Evolutionary conservation across 2,329 filamentous ascomycete species (phyloP).

Genomic region (Fusarium sp.): DNA sequence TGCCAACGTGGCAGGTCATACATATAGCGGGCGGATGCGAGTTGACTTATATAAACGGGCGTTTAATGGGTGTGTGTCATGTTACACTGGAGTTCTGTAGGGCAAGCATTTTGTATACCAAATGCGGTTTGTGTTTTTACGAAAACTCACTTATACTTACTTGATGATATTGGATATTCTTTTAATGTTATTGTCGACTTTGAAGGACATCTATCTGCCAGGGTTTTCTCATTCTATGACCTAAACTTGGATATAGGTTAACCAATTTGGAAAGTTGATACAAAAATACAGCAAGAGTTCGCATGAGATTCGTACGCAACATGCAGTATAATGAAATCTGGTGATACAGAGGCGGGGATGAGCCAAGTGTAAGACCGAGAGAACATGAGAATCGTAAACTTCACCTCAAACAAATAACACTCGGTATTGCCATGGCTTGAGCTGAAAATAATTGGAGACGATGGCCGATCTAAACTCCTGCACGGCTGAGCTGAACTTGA

Average conservation of each 20-base stretch:
- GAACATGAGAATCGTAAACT: neutral
- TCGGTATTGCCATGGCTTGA: neutral
- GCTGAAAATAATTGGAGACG: neutral
- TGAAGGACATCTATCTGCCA: neutral
- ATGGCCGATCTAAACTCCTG: neutral
- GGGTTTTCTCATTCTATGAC: neutral
- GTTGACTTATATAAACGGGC: conserved; percentile 13
- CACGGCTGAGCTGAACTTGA: neutral
- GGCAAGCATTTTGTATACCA: conserved; percentile 10
- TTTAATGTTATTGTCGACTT: conserved; percentile 8
- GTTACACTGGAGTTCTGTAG: conserved; percentile 25
- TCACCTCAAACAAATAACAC: neutral
- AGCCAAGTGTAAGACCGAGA: neutral
- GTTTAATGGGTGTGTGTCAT: conserved; percentile 19
- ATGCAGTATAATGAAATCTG: neutral
- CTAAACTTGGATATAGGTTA: neutral
- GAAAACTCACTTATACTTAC: conserved; percentile 10
- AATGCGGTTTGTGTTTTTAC: conserved; percentile 10
- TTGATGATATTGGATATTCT: conserved; percentile 14
- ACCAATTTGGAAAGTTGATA: neutral
- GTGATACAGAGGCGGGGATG: neutral
- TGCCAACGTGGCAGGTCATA: conserved; percentile 9
- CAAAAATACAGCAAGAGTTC: neutral
- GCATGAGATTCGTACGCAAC: neutral
- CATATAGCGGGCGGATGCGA: conserved; percentile 8